A percentile compares a stretch with the other conserved stretches of the same genome.
Evolutionary conservation across 2,329 filamentous ascomycete genomes (phyloP).

Genomic region (Plenodomus lindquistii): DNA sequence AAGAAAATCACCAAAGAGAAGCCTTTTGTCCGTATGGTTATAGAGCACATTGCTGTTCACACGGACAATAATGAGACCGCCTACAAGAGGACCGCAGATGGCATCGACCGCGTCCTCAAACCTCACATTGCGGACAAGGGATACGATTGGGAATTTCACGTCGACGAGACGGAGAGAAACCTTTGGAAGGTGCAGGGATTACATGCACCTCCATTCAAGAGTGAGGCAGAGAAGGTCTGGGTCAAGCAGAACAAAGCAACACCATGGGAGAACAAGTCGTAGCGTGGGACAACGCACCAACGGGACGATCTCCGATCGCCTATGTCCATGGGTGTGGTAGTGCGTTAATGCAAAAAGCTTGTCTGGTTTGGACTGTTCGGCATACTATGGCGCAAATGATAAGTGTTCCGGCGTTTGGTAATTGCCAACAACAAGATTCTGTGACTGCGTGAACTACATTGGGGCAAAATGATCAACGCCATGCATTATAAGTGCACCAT

Average conservation of each 20-base stretch:
- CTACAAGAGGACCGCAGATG: conserved; percentile 8
- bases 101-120: conserved; percentile 40
- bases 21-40: conserved; percentile 42
- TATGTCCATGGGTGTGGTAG: no score
- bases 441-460: no score
- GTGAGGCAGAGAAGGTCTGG: conserved; percentile 41
- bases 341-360: no score
- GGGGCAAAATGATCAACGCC: no score
- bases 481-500: no score
- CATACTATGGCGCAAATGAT: no score
- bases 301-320: no score
- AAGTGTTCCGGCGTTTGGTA: no score
- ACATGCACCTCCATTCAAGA: conserved; percentile 37
- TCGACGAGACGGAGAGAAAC: conserved; percentile 49
- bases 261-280: not conserved
- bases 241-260: conserved; percentile 18
- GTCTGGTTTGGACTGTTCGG: no score
- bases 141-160: conserved; percentile 50
- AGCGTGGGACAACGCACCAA: no score
- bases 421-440: no score
- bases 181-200: conserved; percentile 53
- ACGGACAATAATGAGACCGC: conserved; percentile 19
- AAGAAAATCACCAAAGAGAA: conserved; percentile 14
- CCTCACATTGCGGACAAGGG: conserved; percentile 48
- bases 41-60: conserved; percentile 35